phyloP scores from a whole-genome alignment of 2,329 filamentous ascomycete genomes.

The Diaporthe australafricana region DNA sequence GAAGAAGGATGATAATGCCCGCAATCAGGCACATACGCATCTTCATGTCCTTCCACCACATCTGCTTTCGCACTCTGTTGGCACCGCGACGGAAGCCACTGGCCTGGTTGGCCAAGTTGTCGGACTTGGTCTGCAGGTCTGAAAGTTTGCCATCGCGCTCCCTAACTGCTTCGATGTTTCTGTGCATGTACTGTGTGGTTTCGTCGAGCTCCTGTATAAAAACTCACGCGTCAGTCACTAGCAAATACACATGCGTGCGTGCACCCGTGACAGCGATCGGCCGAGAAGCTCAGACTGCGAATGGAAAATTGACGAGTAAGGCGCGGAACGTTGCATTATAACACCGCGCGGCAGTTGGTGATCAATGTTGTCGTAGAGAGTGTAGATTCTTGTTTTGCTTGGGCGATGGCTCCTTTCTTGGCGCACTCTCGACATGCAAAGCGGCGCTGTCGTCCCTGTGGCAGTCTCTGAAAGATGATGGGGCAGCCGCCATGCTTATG shows the following conservation, averaged over 20 bases:
- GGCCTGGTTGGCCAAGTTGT: constrained; percentile 92
- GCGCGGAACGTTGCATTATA: no score
- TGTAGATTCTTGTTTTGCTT: background rate
- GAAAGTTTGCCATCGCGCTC: constrained; percentile 92
- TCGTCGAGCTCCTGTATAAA: constrained; percentile 91
- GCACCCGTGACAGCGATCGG: background rate
- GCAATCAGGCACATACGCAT: constrained; percentile 97
- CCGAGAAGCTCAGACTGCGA: background rate
- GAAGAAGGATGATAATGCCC: constrained; percentile 89
- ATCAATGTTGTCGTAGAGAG: background rate
- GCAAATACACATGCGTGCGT: background rate
- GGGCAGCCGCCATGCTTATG: background rate
- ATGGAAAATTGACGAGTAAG: background rate
- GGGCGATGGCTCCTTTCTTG: constrained; percentile 11
- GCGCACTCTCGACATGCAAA: background rate
- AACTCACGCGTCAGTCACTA: constrained; percentile 16
- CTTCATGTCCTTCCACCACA: constrained; percentile 99
- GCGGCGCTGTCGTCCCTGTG: background rate
- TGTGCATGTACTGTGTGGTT: constrained; percentile 93
- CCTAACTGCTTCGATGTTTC: constrained; percentile 97
- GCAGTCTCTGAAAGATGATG: background rate
- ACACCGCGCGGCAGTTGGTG: background rate
- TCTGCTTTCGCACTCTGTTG: constrained; percentile 95
- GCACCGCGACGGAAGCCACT: constrained; percentile 96
- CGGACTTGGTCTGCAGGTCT: constrained; percentile 91